Evolutionary conservation across 73 alveolate species (phyloP), one percentile per base, ranked within the genome.

Genomic region (Stentor roeselii): DNA sequence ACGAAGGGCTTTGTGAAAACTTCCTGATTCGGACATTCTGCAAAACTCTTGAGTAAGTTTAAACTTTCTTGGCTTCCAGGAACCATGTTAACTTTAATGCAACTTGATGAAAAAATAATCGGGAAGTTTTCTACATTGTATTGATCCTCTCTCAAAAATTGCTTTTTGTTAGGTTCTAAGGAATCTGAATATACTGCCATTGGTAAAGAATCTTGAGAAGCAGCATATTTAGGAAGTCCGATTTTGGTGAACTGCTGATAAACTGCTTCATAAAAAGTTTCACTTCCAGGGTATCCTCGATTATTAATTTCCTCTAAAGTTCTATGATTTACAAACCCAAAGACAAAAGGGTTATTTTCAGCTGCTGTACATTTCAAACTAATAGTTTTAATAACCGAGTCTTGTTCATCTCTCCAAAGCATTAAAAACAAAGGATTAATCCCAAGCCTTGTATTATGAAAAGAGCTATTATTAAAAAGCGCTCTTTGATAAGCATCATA

Each of bases 41-140:
- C 37, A 15, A 67, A 15, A 2, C 80, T 67, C 14, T 34, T n/a
- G 11, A 67, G 21, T 21, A 67, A 34, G 37, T 67, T 40, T 1
- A 67, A 21, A 34, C 80, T 67, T 32, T 67, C 80, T 32, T 67
- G 80, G 11, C 42, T 27, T 40, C 80, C 80, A 67, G 50, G 21
- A n/a, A 21, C 27, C 37, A 32, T 67, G 34, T 67, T 67, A 30
- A 67, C 21, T n/a, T n/a, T 21, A 2, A 67, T 32, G 21, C 11
- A 27, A 34, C 80, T 21, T 27, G 30, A 50, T 11, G 21, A 50
- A 50, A 50, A 50, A 50, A 21, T 11, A 11, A 50, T 21, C 21
- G 67, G 67, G 21, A 21, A 11, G 21, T 21, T 21, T 11, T 50
- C 21, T 11, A 21, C 30, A 21, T 11, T 21, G 21, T 11, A 50